Evolutionary conservation across 202 grass and related monocot species (phyloP), one percentile per base, ranked within the genome.

Genomic region (Setaria italica): DNA sequence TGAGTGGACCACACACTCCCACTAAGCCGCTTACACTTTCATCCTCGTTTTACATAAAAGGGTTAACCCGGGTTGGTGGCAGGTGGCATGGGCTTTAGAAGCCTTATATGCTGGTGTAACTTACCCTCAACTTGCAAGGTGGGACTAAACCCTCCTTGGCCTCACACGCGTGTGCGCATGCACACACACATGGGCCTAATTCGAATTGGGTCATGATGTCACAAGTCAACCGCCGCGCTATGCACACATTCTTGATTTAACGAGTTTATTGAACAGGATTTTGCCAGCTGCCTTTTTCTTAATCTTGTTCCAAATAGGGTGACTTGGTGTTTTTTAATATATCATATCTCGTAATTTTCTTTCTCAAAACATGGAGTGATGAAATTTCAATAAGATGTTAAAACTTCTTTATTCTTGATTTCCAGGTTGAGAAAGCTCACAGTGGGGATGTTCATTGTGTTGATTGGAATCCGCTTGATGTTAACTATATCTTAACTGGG

Each of bases 401-500:
- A 66, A 80, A 70, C 60, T 79, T n/a, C 3, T 50, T 84, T 73
- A 43, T 70, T 85, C 48, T 81, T 82, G 14, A 58, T 82, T 37
- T 80, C 54, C 80, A 99, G 97, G 94, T 96, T 91, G 92, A 96
- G 87, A 99, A 99, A 90, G 97, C 94, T 80, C 94, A 96, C 68
- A 80, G 92, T 90, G 93, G 86, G 76, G 93, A 99, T 45, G 90
- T 99, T 92, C 96, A 99, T 84, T 96, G 96, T 72, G 88, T 99
- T 5, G 96, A 99, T 66, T 99, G 96, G 96, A 99, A 96, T 79
- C 78, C 87, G n/a, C 91, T 90, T 78, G 87, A 96, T 76, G 78
- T 67, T 62, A 94, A 99, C 75, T 91, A 96, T 88, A 96, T 99
- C 83, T 87, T 99, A 87, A 99, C 97, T 74, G 93, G 97, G 93